Evolutionary conservation across 176 grass and related monocot species (phyloP).

Genomic region (Tillandsia leiboldiana): DNA sequence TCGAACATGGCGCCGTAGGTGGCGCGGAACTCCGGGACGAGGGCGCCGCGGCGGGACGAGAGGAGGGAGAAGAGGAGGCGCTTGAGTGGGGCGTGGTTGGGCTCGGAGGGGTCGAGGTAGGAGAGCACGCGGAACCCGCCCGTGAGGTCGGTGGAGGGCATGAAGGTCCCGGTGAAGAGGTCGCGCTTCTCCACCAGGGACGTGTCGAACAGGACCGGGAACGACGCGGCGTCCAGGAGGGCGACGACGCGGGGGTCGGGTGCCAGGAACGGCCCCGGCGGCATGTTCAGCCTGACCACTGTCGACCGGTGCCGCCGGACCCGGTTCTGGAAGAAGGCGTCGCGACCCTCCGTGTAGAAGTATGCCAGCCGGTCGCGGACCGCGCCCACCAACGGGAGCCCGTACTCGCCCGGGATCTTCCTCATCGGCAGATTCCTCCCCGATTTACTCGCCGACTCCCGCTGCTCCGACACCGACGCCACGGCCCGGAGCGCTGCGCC

Average conservation of each 20-base stretch:
- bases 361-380: conserved; percentile 64
- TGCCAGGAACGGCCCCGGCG: conserved; percentile 73
- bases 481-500: too few species aligned
- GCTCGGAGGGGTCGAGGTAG: conserved; percentile 77
- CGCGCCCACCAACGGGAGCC: conserved; percentile 55
- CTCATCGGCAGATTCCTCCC: conserved; percentile 47
- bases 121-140: conserved; percentile 77
- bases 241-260: conserved; percentile 75
- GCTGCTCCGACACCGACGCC: conserved; percentile 28
- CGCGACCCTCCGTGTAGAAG: conserved; percentile 78
- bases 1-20: conserved; percentile 59
- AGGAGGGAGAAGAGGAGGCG: conserved; percentile 74
- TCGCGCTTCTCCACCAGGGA: conserved; percentile 81
- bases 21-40: conserved; percentile 63
- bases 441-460: conserved; percentile 20
- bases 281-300: conserved; percentile 91
- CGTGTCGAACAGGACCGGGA: conserved; percentile 86
- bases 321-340: conserved; percentile 80
- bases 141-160: conserved; percentile 89
- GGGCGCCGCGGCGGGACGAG: conserved; percentile 44
- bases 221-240: conserved; percentile 83
- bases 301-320: conserved; percentile 53
- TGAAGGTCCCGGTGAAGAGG: conserved; percentile 97
- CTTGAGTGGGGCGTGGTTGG: conserved; percentile 77
- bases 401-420: conserved; percentile 79